Conservation (phyloP, 2,329 filamentous ascomycete genomes). For the Xylaria multiplex region DNA sequence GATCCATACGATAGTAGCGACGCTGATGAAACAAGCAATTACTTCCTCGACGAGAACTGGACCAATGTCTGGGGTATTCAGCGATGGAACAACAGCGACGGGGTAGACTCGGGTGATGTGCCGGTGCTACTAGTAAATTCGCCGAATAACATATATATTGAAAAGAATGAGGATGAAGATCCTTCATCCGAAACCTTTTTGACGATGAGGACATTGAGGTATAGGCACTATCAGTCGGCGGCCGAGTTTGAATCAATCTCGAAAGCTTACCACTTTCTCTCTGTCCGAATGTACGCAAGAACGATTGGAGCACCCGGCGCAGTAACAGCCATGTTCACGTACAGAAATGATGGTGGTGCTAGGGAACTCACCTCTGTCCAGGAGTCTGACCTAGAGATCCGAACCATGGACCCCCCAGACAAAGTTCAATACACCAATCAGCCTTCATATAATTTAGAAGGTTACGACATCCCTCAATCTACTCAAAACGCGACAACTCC, state of each 20-base stretch:
- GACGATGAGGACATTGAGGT: constrained; percentile 59
- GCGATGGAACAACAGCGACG: constrained; percentile 51
- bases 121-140: constrained; percentile 53
- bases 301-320: constrained; percentile 60
- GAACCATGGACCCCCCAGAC: constrained; percentile 57
- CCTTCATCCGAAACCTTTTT: constrained; percentile 56
- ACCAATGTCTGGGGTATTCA: constrained; percentile 49
- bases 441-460: constrained; percentile 59
- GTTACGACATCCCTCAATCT: constrained; percentile 57
- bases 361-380: constrained; percentile 54
- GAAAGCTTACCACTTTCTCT: constrained; percentile 53
- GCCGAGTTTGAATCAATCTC: constrained; percentile 58
- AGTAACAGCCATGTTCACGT: constrained; percentile 65
- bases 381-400: constrained; percentile 64
- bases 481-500: constrained; percentile 61
- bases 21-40: constrained; percentile 47
- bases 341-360: constrained; percentile 52
- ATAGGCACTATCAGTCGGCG: constrained; percentile 57
- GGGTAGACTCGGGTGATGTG: constrained; percentile 45
- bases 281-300: constrained; percentile 62
- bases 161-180: constrained; percentile 52
- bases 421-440: constrained; percentile 69
- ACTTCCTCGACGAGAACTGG: constrained; percentile 48
- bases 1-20: constrained; percentile 45
- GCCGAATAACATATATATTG: constrained; percentile 58